Evolutionary conservation across 495 filamentous ascomycete species (phyloP).

Genomic region (Talaromyces proteolyticus): DNA sequence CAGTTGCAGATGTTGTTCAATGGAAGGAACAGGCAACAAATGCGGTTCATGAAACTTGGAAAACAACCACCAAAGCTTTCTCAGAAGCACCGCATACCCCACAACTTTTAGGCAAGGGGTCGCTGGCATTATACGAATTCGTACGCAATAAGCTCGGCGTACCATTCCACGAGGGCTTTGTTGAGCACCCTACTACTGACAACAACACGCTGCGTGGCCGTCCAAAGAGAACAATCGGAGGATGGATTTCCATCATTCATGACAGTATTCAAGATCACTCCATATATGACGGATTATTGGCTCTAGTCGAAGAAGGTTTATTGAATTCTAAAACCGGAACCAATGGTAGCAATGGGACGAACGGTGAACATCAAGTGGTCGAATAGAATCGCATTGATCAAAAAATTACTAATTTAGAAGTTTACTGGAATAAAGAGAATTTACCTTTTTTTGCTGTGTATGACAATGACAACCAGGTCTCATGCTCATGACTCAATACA

Average conservation of each 20-base stretch:
- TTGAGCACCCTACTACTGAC: constrained; percentile 16
- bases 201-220: constrained; percentile 12
- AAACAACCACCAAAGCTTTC: constrained; percentile 9
- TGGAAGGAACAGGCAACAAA: constrained; percentile 12
- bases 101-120: constrained; percentile 13
- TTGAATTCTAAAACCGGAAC: constrained; percentile 9
- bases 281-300: neutral
- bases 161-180: constrained; percentile 16
- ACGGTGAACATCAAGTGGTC: too few species aligned
- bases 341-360: neutral
- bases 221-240: constrained; percentile 17
- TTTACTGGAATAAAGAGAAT: too few species aligned
- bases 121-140: constrained; percentile 11
- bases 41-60: constrained; percentile 7
- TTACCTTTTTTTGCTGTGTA: too few species aligned
- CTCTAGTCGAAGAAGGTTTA: constrained; percentile 8
- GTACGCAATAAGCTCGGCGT: constrained; percentile 13
- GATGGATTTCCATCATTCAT: constrained; percentile 22
- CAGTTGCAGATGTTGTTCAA: neutral
- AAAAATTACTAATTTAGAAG: too few species aligned
- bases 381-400: too few species aligned
- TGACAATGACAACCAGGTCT: too few species aligned
- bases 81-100: constrained; percentile 11
- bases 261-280: constrained; percentile 14
- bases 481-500: too few species aligned